Base-by-base conservation (phyloP, 169 alveolate genomes). In the Plasmodium coatneyi region DNA sequence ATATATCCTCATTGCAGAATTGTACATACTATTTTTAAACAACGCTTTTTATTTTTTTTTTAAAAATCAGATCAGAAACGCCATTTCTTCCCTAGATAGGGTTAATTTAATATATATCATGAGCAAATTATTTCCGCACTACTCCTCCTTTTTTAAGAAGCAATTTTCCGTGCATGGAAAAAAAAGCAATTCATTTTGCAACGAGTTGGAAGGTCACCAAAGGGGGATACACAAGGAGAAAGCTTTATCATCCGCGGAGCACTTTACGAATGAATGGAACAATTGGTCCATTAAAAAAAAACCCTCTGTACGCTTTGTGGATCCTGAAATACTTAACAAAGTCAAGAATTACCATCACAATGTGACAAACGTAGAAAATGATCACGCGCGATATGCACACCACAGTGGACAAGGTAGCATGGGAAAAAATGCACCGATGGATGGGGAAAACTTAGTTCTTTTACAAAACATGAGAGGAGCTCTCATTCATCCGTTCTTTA, bases 1-100 rank as follows among this genome's bases (percentile, higher is more conserved):
- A 5, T 86, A 74, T 54, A 19, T 86, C 66, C 30, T 86, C 56
- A 54, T 86, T 32, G 41, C 80, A 16, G 86, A 86, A 46, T 52
- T 86, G 43, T 86, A 86, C 66, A 52, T 86, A 86, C 66, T 86
- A 49, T 36, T 86, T 14, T 32, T 86, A 49, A 86, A 86, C 80
- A 86, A 86, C 43, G 56, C 52, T 22, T 39, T 74, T 54, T 86
- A 74, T 34, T 76, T 86, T 86, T 25, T 86, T 54, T 19, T 86
- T 2, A 86, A 74, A 76, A 30, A 36, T 28, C 7, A 76, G 7
- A 74, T 86, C 30, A 28, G 25, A 86, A 78, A 86, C 54, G 66
- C 39, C 16, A 34, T 86, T 52, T 72, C 52, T 36, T 19, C 60
- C 41, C 43, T 86, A 36, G 93, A 86, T 46, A 86, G 66, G 66